Evolutionary conservation across 2,329 filamentous ascomycete species (phyloP), one percentile per base, ranked within the genome.

Genomic region (Trichophyton equinum): DNA sequence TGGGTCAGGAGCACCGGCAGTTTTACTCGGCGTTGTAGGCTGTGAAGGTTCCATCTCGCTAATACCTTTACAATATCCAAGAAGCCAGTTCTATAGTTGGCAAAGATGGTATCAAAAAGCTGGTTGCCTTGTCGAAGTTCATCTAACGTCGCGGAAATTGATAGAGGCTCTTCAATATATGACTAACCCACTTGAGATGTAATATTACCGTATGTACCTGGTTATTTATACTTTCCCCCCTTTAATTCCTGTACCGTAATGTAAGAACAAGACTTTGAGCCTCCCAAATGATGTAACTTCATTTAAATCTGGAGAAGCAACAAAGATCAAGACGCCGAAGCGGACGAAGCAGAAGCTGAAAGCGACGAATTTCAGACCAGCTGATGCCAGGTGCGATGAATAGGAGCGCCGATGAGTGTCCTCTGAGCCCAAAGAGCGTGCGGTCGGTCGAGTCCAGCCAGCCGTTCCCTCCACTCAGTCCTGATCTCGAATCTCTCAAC

Each of bases 391-490:
- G 18, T 20, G 27, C 51, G 20, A 55, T 55, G 51, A 55, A 57
- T 44, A 20, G 38, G 30, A 57, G 55, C 20, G 13, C 11, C n/a
- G 55, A 40, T 44, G 22, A 57, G 20, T 27, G 55, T 33, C 55
- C 40, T 36, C 13, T 42, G 18, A 55, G 51, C 51, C 51, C 51
- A n/a, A 36, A 20, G 27, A 55, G 51, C 51, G 51, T 33, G n/a
- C 55, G 25, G 55, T 57, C 55, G 4, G 55, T 30, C 3, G 55
- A 57, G 38, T 57, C 62, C 38, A 61, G 40, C n/a, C 62, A 61
- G 20, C 62, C 62, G 18, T 63, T 63, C 38, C 62, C 62, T 58
- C 59, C 62, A 30, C 57, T 62, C 33, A 22, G 55, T 42, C 57
- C 62, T 56, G 62, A 63, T 36, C 25, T 27, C n/a, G 61, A 61